Conservation (phyloP, 1,139 yeast genomes). For the Lipomyces yarrowii region DNA sequence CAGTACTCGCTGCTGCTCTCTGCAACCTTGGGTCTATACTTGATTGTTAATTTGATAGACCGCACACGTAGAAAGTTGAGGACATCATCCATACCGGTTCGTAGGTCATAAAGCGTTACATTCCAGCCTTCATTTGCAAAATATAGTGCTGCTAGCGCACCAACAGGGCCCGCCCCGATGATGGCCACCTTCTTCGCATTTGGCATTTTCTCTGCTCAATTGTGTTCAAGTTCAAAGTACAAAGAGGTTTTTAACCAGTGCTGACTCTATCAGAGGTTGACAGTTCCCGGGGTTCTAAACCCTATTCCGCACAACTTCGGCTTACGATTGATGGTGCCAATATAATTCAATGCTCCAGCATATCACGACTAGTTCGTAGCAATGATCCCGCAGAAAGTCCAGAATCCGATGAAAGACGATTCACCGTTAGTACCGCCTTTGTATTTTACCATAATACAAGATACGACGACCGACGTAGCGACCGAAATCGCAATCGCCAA, state of each 20-base stretch:
- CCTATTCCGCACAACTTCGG: background rate
- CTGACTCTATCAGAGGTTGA: background rate
- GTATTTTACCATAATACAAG: slow-evolving; percentile 23
- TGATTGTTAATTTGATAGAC: background rate
- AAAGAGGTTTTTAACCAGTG: background rate
- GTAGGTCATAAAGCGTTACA: slow-evolving; percentile 70
- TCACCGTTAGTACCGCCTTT: slow-evolving; percentile 18
- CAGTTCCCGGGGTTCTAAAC: background rate
- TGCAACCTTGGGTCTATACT: slow-evolving; percentile 18
- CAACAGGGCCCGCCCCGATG: slow-evolving; percentile 83
- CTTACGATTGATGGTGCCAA: too few species aligned
- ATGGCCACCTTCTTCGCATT: slow-evolving; percentile 37
- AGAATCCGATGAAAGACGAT: background rate
- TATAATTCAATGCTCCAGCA: too few species aligned
- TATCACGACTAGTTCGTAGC: background rate
- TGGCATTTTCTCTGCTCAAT: background rate
- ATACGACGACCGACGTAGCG: slow-evolving; percentile 13
- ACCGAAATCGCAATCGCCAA: slow-evolving; percentile 5
- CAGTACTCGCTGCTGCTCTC: slow-evolving; percentile 31
- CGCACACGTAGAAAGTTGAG: background rate
- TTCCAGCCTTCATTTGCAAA: slow-evolving; percentile 70
- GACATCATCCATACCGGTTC: slow-evolving; percentile 46
- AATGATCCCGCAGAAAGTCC: background rate
- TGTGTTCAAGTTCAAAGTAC: background rate
- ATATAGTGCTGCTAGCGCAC: slow-evolving; percentile 83